phyloP scores from a whole-genome alignment of 2,329 filamentous ascomycete genomes.

The Cladobotryum protrusum region DNA sequence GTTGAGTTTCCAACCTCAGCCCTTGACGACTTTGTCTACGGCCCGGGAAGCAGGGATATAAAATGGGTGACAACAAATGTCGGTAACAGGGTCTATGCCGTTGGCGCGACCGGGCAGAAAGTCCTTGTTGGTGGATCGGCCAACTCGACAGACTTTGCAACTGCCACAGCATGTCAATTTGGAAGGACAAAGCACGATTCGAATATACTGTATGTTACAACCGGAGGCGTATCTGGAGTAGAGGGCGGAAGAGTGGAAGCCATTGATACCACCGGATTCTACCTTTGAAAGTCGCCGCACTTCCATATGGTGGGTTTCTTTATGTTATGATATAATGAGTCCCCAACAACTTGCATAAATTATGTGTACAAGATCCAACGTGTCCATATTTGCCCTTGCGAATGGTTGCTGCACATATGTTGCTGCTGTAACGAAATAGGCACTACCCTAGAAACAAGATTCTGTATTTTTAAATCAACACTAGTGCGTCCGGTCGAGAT shows the following conservation, averaged over 20 bases:
- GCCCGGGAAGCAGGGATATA: not conserved
- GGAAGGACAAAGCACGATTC: conserved; percentile 1
- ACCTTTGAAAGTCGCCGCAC: too few relatives aligned
- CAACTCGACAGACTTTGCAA: not conserved
- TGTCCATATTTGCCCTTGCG: too few relatives aligned
- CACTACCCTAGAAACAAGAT: too few relatives aligned
- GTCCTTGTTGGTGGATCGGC: not conserved
- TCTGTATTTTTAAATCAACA: too few relatives aligned
- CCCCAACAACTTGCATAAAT: too few relatives aligned
- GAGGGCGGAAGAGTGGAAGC: not conserved
- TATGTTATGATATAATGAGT: too few relatives aligned
- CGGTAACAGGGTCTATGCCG: not conserved
- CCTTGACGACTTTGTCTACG: not conserved
- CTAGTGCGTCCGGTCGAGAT: too few relatives aligned
- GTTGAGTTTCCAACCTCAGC: not conserved
- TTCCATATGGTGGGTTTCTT: too few relatives aligned
- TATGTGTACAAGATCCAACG: too few relatives aligned
- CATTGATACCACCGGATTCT: not conserved
- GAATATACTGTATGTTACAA: conserved; percentile 1
- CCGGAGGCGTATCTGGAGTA: not conserved
- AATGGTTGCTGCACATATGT: too few relatives aligned
- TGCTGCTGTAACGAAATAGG: too few relatives aligned
- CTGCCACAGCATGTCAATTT: not conserved
- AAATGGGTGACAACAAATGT: not conserved
- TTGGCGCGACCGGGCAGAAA: not conserved